Conservation (phyloP, 495 filamentous ascomycete genomes). For the Glarea lozoyensis region DNA sequence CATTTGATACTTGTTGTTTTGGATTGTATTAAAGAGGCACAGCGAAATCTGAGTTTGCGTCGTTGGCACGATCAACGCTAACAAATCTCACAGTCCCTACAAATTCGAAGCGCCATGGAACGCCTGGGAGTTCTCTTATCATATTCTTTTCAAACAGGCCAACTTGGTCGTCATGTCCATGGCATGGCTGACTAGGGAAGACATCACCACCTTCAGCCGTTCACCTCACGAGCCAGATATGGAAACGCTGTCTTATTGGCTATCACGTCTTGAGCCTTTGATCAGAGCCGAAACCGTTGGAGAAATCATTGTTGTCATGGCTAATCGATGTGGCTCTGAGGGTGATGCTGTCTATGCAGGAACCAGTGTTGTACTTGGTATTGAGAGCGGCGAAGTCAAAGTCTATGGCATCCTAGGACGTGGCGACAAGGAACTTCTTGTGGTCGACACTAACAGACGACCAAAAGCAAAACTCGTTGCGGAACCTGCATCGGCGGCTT, state of each 20-base stretch:
- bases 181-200: constrained; percentile 71
- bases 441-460: constrained; percentile 45
- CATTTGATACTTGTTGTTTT: background rate
- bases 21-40: background rate
- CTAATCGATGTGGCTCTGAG: constrained; percentile 72
- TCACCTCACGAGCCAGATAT: constrained; percentile 51
- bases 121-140: constrained; percentile 78
- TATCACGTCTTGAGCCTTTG: constrained; percentile 71
- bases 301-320: constrained; percentile 71
- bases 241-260: constrained; percentile 82
- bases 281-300: constrained; percentile 44
- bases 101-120: constrained; percentile 68
- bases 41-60: too few species aligned
- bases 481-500: constrained; percentile 7
- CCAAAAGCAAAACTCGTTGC: constrained; percentile 19
- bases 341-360: constrained; percentile 68
- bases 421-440: constrained; percentile 51
- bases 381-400: constrained; percentile 55
- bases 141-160: constrained; percentile 54
- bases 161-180: constrained; percentile 75
- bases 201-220: constrained; percentile 34
- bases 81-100: constrained; percentile 45
- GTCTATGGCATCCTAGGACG: constrained; percentile 64
- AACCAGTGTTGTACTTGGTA: constrained; percentile 71
- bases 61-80: too few species aligned